Evolutionary conservation across 2,329 filamentous ascomycete species (phyloP).

Genomic region (Allantophomopsis lycopodina): DNA sequence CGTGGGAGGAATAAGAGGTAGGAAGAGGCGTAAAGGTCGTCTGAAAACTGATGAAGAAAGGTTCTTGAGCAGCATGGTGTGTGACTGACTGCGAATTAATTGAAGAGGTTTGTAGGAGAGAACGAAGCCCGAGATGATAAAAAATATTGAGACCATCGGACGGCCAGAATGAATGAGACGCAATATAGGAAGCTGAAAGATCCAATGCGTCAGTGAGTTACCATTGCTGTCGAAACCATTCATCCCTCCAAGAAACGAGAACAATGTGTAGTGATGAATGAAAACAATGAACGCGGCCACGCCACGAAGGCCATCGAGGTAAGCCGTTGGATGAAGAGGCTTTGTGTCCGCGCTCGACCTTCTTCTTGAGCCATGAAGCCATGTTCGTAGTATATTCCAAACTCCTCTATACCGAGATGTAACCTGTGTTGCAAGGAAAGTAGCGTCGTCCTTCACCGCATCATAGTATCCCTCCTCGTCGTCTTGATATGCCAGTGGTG

Average conservation of each 20-base stretch:
- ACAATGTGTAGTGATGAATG: constrained; percentile 8
- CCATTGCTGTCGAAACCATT: neutral
- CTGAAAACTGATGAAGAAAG: constrained; percentile 27
- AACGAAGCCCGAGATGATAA: constrained; percentile 30
- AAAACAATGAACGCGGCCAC: no score
- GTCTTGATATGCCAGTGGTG: no score
- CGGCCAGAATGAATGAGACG: constrained; percentile 26
- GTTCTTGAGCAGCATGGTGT: constrained; percentile 18
- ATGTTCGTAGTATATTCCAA: no score
- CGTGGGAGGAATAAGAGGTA: constrained; percentile 25
- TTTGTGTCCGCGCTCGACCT: no score
- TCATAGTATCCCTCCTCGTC: no score
- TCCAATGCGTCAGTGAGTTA: neutral
- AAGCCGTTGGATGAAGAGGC: constrained; percentile 16
- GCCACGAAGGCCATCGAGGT: no score
- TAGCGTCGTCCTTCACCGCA: no score
- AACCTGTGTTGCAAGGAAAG: no score
- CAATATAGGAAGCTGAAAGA: constrained; percentile 24
- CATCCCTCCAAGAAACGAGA: constrained; percentile 1
- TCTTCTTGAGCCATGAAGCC: no score
- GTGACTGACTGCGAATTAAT: constrained; percentile 18
- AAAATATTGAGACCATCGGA: constrained; percentile 31
- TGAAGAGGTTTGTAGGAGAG: constrained; percentile 25
- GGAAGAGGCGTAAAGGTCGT: constrained; percentile 25
- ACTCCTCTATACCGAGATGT: no score